Conservation (phyloP, 306 rosid genomes). For the Malus asiatica region DNA sequence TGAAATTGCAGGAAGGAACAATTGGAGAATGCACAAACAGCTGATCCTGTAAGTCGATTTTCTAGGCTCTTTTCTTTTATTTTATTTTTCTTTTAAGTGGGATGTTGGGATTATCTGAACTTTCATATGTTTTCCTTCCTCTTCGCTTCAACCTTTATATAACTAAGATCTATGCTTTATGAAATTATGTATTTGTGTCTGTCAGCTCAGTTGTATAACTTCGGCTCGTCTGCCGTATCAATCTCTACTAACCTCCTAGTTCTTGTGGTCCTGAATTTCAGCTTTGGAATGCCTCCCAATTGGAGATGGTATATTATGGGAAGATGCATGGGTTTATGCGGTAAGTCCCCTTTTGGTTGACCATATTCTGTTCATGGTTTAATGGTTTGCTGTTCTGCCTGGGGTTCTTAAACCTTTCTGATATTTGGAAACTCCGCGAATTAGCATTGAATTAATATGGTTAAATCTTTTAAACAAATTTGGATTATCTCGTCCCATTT, state of each 20-base stretch:
- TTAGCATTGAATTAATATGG: neutral
- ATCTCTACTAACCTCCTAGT: neutral
- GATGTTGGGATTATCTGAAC: neutral
- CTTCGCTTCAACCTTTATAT: neutral
- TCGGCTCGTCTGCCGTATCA: neutral
- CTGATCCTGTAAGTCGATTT: slow-evolving; percentile 65
- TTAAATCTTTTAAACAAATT: neutral
- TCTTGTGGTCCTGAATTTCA: slow-evolving; percentile 22
- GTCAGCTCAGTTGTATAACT: neutral
- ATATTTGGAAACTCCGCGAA: too few relatives aligned
- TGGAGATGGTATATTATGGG: slow-evolving; percentile 87
- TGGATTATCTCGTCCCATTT: neutral
- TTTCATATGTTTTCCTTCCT: neutral
- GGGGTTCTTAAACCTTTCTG: neutral
- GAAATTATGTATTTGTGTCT: slow-evolving; percentile 9
- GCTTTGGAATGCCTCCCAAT: slow-evolving; percentile 98
- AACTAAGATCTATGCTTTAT: neutral
- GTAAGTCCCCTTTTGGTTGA: slow-evolving; percentile 30
- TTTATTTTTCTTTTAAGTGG: neutral
- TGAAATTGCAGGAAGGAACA: slow-evolving; percentile 65
- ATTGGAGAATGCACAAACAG: slow-evolving; percentile 79
- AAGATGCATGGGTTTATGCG: slow-evolving; percentile 99
- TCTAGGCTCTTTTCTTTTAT: neutral
- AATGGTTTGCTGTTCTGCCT: neutral
- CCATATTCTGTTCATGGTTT: neutral